These are phyloP conservation scores for Macrotyloma uniflorum DNA, from an alignment of 306 rosid species.

Conservation along the genomic window DNA sequence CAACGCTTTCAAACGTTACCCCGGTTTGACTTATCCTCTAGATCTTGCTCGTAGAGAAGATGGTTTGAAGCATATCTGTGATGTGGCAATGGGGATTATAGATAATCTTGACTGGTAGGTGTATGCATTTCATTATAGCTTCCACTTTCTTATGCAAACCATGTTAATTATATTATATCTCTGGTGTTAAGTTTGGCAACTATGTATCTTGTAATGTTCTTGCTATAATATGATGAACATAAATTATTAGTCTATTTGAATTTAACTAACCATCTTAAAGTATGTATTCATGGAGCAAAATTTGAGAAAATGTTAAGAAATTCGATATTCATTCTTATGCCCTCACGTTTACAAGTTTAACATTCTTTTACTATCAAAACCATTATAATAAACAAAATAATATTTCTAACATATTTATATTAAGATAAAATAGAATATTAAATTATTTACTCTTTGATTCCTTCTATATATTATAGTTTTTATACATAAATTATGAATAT, in stretches of 20 bases:
- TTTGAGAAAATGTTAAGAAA: background rate
- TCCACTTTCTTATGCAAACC: constrained; percentile 29
- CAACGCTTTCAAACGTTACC: constrained; percentile 61
- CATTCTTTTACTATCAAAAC: background rate
- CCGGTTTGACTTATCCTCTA: constrained; percentile 57
- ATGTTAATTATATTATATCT: background rate
- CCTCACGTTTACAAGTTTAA: background rate
- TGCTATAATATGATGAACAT: background rate
- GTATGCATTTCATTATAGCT: constrained; percentile 11
- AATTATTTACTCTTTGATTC: too few species aligned
- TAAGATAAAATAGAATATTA: too few species aligned
- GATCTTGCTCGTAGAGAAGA: constrained; percentile 75
- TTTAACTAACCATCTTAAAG: background rate
- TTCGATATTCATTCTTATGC: background rate
- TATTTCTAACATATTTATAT: background rate
- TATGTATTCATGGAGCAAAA: background rate
- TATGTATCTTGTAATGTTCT: background rate
- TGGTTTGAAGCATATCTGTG: constrained; percentile 76
- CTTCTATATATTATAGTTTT: too few species aligned
- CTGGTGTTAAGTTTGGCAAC: background rate
- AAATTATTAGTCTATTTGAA: background rate
- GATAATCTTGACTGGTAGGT: constrained; percentile 61
- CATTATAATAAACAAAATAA: background rate
- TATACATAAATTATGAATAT: too few species aligned
- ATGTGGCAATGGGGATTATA: constrained; percentile 77